Conservation (phyloP, 2,329 filamentous ascomycete species). For the Cordyceps cicadae region DNA sequence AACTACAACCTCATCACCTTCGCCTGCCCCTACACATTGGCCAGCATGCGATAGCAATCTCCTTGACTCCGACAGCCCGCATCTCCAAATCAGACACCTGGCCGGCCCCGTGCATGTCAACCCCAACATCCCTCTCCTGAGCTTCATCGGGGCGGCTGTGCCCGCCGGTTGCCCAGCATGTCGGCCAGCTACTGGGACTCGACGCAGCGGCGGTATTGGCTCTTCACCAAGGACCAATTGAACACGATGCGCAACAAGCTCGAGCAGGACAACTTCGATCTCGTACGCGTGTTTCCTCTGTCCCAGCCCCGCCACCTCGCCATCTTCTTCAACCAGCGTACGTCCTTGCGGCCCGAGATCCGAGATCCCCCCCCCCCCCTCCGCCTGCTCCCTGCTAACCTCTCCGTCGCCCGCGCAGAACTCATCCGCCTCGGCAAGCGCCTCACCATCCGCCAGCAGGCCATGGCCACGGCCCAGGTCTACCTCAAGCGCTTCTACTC, state of each 20-base stretch:
- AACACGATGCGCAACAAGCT: slow-evolving; percentile 66
- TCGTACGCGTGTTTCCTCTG: slow-evolving; percentile 72
- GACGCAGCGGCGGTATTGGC: slow-evolving; percentile 83
- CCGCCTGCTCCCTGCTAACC: not conserved
- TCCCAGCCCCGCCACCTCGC: slow-evolving; percentile 75
- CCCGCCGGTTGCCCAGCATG: slow-evolving; percentile 43
- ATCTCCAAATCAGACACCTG: not conserved
- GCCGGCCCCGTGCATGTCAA: not conserved
- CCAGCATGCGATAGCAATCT: not conserved
- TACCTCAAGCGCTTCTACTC: slow-evolving; percentile 93
- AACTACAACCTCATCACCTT: not conserved
- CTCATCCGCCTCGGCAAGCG: slow-evolving; percentile 76
- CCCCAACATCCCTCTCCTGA: not conserved
- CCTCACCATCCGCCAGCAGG: slow-evolving; percentile 79
- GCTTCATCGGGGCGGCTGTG: not conserved
- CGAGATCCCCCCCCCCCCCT: too few relatives aligned
- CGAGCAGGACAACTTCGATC: slow-evolving; percentile 63
- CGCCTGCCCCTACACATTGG: not conserved
- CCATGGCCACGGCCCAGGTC: slow-evolving; percentile 85
- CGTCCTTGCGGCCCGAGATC: slow-evolving; percentile 21
- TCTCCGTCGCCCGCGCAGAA: slow-evolving; percentile 39
- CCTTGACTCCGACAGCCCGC: not conserved
- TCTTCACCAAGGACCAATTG: slow-evolving; percentile 76
- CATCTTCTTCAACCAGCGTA: slow-evolving; percentile 89
- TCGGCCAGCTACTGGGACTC: slow-evolving; percentile 96